phyloP scores from a whole-genome alignment of 192 early-diverging fungal genomes.

The Spinellus fusiger region DNA sequence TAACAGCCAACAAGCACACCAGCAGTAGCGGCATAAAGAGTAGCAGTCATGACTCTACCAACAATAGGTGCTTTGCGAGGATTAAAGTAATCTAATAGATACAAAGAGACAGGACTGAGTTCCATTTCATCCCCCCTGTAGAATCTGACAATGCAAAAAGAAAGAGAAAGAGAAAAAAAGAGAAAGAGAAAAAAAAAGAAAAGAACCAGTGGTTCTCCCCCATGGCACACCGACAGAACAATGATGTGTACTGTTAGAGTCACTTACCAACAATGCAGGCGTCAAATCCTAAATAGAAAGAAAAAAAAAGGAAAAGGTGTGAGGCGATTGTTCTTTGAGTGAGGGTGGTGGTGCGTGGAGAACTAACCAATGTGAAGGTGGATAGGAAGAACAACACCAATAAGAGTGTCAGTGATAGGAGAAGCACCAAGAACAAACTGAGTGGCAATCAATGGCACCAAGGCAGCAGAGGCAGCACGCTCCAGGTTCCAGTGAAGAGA shows the following conservation, averaged over 20 bases:
- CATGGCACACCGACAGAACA: neutral
- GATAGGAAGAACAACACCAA: conserved; percentile 86
- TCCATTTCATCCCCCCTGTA: neutral
- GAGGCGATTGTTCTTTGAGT: no score
- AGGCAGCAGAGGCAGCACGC: conserved; percentile 69
- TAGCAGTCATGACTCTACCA: conserved; percentile 57
- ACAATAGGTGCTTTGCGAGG: conserved; percentile 53
- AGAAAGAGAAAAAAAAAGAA: neutral
- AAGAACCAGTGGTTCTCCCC: neutral
- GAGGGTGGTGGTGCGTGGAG: no score
- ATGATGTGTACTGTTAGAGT: neutral
- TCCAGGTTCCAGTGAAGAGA: conserved; percentile 97
- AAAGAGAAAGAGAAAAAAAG: neutral
- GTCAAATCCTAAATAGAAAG: conserved; percentile 19
- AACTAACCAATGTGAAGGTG: conserved; percentile 86
- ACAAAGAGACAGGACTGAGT: neutral
- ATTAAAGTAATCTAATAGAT: conserved; percentile 75
- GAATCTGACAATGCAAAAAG: neutral
- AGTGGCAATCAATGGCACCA: conserved; percentile 73
- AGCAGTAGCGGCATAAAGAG: conserved; percentile 64
- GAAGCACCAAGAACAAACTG: conserved; percentile 75
- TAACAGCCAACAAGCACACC: conserved; percentile 80
- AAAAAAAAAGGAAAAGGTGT: conserved; percentile 1
- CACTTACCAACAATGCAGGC: conserved; percentile 31
- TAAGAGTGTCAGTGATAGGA: conserved; percentile 81